Evolutionary conservation across 2,329 filamentous ascomycete genomes (phyloP).

Genomic region (Emmonsiellopsis sp.): DNA sequence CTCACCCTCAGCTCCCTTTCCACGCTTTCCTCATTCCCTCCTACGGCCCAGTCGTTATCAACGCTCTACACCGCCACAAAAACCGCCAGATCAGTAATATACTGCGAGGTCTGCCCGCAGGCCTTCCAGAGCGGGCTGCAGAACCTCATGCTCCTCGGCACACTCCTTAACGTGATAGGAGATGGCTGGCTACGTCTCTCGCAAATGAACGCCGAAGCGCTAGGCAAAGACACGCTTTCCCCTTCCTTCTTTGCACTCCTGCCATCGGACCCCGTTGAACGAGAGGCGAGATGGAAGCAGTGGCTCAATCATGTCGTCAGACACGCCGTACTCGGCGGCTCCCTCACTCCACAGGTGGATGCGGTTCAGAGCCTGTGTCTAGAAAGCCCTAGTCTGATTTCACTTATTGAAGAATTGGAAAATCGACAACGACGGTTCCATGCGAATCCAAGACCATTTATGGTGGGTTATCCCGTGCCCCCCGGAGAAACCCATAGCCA

Average conservation of each 20-base stretch:
- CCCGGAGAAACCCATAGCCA: neutral
- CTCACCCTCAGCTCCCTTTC: conserved; percentile 34
- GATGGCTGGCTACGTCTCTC: conserved; percentile 35
- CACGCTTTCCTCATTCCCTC: conserved; percentile 32
- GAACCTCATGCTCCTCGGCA: conserved; percentile 38
- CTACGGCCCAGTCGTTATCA: conserved; percentile 33
- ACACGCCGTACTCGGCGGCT: conserved; percentile 26
- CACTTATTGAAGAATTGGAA: conserved; percentile 32
- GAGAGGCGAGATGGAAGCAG: conserved; percentile 23
- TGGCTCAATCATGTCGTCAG: conserved; percentile 31
- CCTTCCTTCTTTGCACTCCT: conserved; percentile 20
- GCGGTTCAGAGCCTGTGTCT: conserved; percentile 18
- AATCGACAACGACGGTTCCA: conserved; percentile 35
- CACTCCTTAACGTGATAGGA: conserved; percentile 34
- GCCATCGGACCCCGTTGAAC: conserved; percentile 17
- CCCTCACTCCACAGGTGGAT: conserved; percentile 14
- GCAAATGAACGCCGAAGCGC: conserved; percentile 24
- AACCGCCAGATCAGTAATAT: conserved; percentile 32
- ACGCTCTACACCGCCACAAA: conserved; percentile 34
- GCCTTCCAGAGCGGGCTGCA: conserved; percentile 33
- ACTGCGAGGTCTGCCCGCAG: conserved; percentile 33
- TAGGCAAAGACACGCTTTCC: conserved; percentile 27
- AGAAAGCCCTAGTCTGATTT: conserved; percentile 25
- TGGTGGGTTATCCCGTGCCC: neutral
- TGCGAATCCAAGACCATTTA: conserved; percentile 5